A percentile compares a stretch with the other conserved stretches of the same genome.
These are phyloP conservation scores for Cryptococcus sp. DNA, from an alignment of 1,284 basidiomycete species.

Conservation along the genomic window DNA sequence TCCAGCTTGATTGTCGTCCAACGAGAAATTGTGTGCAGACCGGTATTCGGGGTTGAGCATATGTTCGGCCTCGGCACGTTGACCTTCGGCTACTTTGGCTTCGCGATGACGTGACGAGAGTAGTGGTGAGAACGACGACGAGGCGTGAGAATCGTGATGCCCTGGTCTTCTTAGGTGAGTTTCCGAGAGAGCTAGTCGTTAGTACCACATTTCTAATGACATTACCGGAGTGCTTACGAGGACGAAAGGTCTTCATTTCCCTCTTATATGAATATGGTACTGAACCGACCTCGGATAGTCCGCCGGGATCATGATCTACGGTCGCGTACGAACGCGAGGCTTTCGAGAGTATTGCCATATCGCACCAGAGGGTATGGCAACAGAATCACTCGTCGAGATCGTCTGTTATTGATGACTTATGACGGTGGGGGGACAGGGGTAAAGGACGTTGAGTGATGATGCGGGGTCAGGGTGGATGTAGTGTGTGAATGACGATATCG, in stretches of 20 bases:
- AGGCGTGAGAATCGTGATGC: slow-evolving; percentile 35
- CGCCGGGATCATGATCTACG: slow-evolving; percentile 35
- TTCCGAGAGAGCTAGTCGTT: slow-evolving; percentile 27
- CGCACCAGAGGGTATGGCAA: no score
- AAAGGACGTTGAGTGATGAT: neutral
- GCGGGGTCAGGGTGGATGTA: neutral
- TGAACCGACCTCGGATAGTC: slow-evolving; percentile 25
- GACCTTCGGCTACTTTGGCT: slow-evolving; percentile 31
- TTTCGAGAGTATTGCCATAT: slow-evolving; percentile 25
- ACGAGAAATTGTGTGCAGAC: slow-evolving; percentile 14
- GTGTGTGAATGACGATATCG: neutral
- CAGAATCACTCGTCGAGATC: no score
- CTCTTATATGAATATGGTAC: slow-evolving; percentile 12
- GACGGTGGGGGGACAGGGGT: neutral
- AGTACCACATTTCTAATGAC: neutral
- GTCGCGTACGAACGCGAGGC: slow-evolving; percentile 42
- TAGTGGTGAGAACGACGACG: slow-evolving; percentile 34
- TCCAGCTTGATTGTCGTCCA: slow-evolving; percentile 23
- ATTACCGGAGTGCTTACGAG: slow-evolving; percentile 27
- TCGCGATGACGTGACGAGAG: slow-evolving; percentile 24
- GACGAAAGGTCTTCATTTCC: slow-evolving; percentile 42
- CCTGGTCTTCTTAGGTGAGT: slow-evolving; percentile 34
- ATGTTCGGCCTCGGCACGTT: slow-evolving; percentile 41
- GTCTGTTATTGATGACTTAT: no score
- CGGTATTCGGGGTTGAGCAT: slow-evolving; percentile 42